These are phyloP conservation scores for Colletotrichum godetiae DNA, from an alignment of 2,329 filamentous ascomycete species.

Conservation along the genomic window DNA sequence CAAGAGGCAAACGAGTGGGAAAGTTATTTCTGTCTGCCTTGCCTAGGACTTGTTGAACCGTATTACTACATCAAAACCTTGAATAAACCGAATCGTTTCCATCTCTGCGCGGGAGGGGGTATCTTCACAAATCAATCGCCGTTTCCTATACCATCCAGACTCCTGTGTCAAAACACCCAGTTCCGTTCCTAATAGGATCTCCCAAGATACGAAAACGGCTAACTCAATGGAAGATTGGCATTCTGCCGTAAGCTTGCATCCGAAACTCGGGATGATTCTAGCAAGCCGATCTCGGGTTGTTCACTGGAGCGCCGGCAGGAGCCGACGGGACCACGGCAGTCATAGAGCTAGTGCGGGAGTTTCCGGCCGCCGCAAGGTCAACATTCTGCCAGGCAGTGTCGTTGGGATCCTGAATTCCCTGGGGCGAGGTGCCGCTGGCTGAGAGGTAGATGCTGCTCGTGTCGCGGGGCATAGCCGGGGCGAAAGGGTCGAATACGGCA, in stretches of 20 bases:
- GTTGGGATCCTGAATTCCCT: not conserved
- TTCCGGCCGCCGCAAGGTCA: not conserved
- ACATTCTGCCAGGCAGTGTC: constrained; percentile 8
- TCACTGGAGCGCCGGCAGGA: not conserved
- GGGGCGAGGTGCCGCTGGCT: not conserved
- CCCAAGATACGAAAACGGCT: not conserved
- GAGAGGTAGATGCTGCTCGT: not conserved
- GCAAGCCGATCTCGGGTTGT: not conserved
- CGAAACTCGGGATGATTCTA: not conserved
- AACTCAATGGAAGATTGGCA: not conserved
- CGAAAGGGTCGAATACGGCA: not conserved
- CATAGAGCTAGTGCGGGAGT: constrained; percentile 11
- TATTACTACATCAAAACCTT: not conserved
- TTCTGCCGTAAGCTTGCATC: not conserved
- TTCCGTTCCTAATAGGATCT: not conserved
- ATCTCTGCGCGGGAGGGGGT: not conserved
- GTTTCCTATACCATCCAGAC: not conserved
- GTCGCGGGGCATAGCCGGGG: not conserved
- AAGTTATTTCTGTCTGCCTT: not conserved
- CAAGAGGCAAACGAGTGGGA: too few species aligned
- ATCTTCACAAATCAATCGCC: not conserved
- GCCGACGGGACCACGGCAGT: constrained; percentile 5
- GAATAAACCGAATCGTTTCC: not conserved
- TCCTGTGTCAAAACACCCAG: not conserved
- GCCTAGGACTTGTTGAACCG: not conserved